Evolutionary conservation across 148 eudicot genomes (phyloP).

Genomic region (Camellia japonica): DNA sequence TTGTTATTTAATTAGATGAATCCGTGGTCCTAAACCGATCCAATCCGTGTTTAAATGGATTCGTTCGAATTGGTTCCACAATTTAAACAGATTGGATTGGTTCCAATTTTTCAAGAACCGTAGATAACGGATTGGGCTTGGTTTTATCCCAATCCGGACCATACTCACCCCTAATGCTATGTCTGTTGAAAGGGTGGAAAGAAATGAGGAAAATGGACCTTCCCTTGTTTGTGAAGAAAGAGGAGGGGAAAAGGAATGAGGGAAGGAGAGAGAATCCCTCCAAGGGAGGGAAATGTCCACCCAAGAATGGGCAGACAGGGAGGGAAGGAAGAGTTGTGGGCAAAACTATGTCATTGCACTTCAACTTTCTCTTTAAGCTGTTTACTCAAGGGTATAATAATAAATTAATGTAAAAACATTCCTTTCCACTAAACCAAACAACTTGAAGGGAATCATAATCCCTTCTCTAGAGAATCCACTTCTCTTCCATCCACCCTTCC

Average conservation of each 20-base stretch:
- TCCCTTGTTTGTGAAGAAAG: constrained; percentile 1
- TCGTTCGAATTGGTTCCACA: no score
- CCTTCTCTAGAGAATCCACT: background rate
- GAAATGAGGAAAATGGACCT: background rate
- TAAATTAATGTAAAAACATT: background rate
- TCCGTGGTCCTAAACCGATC: no score
- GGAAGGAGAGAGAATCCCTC: background rate
- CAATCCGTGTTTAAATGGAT: no score
- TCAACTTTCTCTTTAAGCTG: background rate
- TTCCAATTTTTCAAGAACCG: no score
- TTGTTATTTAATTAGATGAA: no score
- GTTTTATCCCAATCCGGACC: no score
- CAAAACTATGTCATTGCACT: background rate
- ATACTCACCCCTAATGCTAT: no score
- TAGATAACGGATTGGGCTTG: no score
- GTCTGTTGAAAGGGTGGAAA: background rate
- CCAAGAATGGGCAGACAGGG: background rate
- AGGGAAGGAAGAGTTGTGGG: background rate
- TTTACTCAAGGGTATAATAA: background rate
- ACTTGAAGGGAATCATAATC: background rate
- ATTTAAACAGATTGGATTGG: no score
- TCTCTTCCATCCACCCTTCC: background rate
- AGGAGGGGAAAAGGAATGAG: background rate
- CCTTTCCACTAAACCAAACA: background rate
- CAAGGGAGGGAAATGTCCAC: background rate